Percentiles rank a stretch among this genome's conserved stretches.
Evolutionary conservation across 2,329 filamentous ascomycete species (phyloP).

Genomic region (Ploettnerulaceae sp.): DNA sequence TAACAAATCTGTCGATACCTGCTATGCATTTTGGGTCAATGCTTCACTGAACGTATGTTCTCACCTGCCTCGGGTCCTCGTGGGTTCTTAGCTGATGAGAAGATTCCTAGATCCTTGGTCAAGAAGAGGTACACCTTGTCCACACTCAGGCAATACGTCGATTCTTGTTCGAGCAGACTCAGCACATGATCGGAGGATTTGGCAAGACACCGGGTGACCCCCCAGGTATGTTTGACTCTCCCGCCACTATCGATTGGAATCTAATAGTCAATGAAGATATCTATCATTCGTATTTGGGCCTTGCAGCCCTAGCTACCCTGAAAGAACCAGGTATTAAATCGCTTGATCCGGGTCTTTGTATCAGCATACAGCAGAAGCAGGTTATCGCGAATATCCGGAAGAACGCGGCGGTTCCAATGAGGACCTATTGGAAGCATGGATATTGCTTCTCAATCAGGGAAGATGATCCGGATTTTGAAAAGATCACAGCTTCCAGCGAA

Average conservation of each 20-base stretch:
- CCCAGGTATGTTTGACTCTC: slow-evolving; percentile 47
- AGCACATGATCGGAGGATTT: slow-evolving; percentile 81
- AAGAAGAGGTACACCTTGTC: slow-evolving; percentile 47
- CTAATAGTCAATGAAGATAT: slow-evolving; percentile 49
- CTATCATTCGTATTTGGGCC: slow-evolving; percentile 83
- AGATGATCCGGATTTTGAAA: slow-evolving; percentile 24
- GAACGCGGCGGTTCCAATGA: slow-evolving; percentile 15
- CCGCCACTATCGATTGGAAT: background rate
- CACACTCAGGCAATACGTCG: slow-evolving; percentile 57
- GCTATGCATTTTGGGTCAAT: slow-evolving; percentile 89
- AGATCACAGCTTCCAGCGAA: slow-evolving; percentile 19
- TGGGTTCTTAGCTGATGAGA: slow-evolving; percentile 11
- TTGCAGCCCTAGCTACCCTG: slow-evolving; percentile 72
- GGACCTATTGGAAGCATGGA: slow-evolving; percentile 26
- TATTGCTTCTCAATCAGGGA: slow-evolving; percentile 27
- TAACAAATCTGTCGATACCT: slow-evolving; percentile 92
- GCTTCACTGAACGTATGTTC: slow-evolving; percentile 51
- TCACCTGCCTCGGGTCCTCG: background rate
- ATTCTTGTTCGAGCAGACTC: slow-evolving; percentile 80
- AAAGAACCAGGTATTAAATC: slow-evolving; percentile 63
- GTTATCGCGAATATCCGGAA: slow-evolving; percentile 40
- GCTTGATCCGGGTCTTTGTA: slow-evolving; percentile 72
- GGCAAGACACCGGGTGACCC: slow-evolving; percentile 64
- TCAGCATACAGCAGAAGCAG: slow-evolving; percentile 55
- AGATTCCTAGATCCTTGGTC: slow-evolving; percentile 49